These are phyloP conservation scores for Ustilago sp. DNA, from an alignment of 1,284 basidiomycete genomes.

Conservation along the genomic window DNA sequence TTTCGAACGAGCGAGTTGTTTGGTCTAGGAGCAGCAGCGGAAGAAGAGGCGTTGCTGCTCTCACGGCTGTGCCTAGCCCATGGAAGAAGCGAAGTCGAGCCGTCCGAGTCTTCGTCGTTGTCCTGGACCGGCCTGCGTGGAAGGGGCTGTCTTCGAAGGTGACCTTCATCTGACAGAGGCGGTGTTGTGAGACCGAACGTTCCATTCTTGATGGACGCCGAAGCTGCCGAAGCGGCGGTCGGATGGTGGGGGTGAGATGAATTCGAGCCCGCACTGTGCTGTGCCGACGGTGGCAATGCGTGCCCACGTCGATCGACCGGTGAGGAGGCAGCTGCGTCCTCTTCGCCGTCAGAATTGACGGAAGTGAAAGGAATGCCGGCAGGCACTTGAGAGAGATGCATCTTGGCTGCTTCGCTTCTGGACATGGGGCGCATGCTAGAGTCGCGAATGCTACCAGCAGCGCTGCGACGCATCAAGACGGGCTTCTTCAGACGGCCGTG, in stretches of 20 bases:
- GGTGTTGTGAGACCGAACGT: conserved; percentile 58
- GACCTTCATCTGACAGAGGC: conserved; percentile 62
- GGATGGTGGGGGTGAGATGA: conserved; percentile 23
- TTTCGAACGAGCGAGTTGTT: conserved; percentile 16
- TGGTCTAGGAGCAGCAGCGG: conserved; percentile 13
- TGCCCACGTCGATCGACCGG: conserved; percentile 25
- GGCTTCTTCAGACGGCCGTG: conserved; percentile 82
- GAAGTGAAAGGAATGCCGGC: conserved; percentile 59
- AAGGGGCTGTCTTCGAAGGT: conserved; percentile 40
- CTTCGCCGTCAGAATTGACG: conserved; percentile 63
- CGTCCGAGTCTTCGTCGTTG: conserved; percentile 60
- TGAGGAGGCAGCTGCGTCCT: conserved; percentile 24
- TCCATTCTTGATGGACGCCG: conserved; percentile 22
- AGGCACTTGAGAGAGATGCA: conserved; percentile 54
- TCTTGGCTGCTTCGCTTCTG: conserved; percentile 55
- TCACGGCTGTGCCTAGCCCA: conserved; percentile 56
- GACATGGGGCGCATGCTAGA: conserved; percentile 62
- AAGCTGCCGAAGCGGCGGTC: conserved; percentile 11
- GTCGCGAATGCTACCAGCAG: conserved; percentile 54
- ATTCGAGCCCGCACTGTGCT: conserved; percentile 4
- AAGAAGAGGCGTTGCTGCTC: conserved; percentile 31
- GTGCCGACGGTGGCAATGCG: conserved; percentile 18
- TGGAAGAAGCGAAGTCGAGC: conserved; percentile 59
- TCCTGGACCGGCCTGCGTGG: conserved; percentile 16
- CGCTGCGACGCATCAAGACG: conserved; percentile 71